A percentile compares a stretch with the other conserved stretches of the same genome.
These are phyloP conservation scores for Dendrobium nobile DNA, from an alignment of 106 monocot genomes.

Conservation along the genomic window DNA sequence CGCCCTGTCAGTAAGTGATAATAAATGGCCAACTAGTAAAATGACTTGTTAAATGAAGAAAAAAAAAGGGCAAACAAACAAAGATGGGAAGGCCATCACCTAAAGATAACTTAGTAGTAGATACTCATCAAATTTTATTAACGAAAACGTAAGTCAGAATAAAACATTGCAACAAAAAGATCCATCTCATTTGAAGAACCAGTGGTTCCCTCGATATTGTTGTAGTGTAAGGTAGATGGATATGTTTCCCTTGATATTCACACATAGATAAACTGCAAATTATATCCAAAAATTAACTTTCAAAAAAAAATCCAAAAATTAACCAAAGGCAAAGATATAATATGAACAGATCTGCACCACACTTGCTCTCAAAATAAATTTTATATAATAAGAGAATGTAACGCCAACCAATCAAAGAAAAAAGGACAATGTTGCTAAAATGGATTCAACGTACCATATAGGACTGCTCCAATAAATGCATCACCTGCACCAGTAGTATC, in stretches of 20 bases:
- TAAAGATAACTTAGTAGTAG: no score
- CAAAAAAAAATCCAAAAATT: background rate
- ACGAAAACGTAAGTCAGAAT: background rate
- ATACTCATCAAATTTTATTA: background rate
- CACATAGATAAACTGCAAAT: background rate
- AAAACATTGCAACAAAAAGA: background rate
- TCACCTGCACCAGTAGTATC: conserved; percentile 93
- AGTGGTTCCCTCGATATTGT: background rate
- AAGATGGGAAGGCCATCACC: no score
- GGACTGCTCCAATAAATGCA: conserved; percentile 76
- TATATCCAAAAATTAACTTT: background rate
- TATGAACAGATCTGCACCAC: no score
- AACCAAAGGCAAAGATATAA: no score
- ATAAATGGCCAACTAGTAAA: background rate
- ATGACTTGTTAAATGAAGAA: no score
- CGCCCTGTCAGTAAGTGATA: background rate
- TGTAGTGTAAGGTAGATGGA: background rate
- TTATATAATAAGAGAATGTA: background rate
- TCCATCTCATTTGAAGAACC: background rate
- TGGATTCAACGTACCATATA: conserved; percentile 38
- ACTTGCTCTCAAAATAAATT: background rate
- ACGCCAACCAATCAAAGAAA: background rate
- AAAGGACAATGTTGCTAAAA: background rate
- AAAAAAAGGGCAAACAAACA: no score
- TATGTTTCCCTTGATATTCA: no score